Evolutionary conservation across 345 rosid species (phyloP).

Genomic region (Dipteronia dyeriana): DNA sequence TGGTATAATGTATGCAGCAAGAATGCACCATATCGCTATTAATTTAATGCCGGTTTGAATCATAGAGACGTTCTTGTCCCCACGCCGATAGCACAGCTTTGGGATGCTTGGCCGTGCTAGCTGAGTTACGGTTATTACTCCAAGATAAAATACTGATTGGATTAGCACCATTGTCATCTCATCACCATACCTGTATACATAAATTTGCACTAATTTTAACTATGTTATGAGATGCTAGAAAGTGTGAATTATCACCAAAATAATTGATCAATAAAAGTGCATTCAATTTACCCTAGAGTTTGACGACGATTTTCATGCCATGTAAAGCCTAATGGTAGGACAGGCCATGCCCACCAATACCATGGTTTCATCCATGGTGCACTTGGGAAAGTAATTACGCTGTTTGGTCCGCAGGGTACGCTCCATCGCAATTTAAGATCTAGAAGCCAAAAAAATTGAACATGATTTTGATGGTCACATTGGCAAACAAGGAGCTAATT

Average conservation of each 20-base stretch:
- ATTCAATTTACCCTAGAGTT: constrained; percentile 56
- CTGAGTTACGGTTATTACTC: constrained; percentile 60
- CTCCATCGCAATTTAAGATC: constrained; percentile 89
- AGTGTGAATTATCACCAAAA: not conserved
- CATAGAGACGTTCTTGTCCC: constrained; percentile 54
- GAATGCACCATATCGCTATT: constrained; percentile 66
- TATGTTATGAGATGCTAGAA: not conserved
- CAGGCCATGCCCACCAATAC: constrained; percentile 99
- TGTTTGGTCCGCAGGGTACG: constrained; percentile 93
- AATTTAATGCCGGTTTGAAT: constrained; percentile 60
- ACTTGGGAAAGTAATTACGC: constrained; percentile 94
- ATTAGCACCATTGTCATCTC: constrained; percentile 73
- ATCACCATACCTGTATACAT: constrained; percentile 53
- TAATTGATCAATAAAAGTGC: not conserved
- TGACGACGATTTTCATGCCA: constrained; percentile 85
- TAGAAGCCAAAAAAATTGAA: constrained; percentile 24
- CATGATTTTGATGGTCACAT: not conserved
- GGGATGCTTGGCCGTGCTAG: constrained; percentile 66
- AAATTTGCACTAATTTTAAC: not conserved
- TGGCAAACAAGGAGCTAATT: not conserved
- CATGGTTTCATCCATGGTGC: constrained; percentile 97
- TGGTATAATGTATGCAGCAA: constrained; percentile 73
- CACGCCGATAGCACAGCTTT: constrained; percentile 74
- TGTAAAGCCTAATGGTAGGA: constrained; percentile 74
- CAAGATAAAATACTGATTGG: constrained; percentile 63